A percentile compares a stretch with the other conserved stretches of the same genome.
Conservation (phyloP, 371 early-diverging fungal genomes). For the Fennellomyces sp. region DNA sequence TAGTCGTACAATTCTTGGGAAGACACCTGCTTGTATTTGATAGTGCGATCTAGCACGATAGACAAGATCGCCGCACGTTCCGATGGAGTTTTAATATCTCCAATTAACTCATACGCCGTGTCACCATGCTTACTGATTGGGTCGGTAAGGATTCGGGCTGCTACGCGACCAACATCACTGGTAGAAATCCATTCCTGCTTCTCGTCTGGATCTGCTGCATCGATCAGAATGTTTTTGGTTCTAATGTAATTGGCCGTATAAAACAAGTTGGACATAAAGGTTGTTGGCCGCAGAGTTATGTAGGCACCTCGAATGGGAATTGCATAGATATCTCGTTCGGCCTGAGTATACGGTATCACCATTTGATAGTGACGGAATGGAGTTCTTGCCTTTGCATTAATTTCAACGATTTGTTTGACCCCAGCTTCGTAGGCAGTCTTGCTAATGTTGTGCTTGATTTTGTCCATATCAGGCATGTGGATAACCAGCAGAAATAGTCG, state of each 20-base stretch:
- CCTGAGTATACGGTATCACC: not conserved
- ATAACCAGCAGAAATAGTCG: conserved; percentile 15
- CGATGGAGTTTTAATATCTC: conserved; percentile 4
- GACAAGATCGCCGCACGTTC: conserved; percentile 19
- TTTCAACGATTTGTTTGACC: conserved; percentile 19
- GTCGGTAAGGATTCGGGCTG: conserved; percentile 12
- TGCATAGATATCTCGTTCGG: too few relatives aligned
- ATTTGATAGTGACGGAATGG: not conserved
- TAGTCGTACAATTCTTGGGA: not conserved
- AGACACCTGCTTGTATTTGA: conserved; percentile 10
- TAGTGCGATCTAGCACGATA: conserved; percentile 1
- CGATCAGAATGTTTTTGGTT: conserved; percentile 3
- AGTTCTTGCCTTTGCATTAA: not conserved
- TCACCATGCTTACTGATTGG: conserved; percentile 21
- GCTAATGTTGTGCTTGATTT: not conserved
- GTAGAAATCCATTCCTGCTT: conserved; percentile 16
- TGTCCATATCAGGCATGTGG: conserved; percentile 4
- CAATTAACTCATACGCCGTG: conserved; percentile 15
- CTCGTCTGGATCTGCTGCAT: conserved; percentile 1
- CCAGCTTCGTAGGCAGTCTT: conserved; percentile 19
- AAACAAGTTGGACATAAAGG: conserved; percentile 31
- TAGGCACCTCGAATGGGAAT: conserved; percentile 10
- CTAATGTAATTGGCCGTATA: not conserved
- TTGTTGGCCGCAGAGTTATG: conserved; percentile 34
- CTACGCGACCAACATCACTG: conserved; percentile 15